Base-by-base conservation (phyloP, 2,329 filamentous ascomycete species). In the Nothophoma quercina region DNA sequence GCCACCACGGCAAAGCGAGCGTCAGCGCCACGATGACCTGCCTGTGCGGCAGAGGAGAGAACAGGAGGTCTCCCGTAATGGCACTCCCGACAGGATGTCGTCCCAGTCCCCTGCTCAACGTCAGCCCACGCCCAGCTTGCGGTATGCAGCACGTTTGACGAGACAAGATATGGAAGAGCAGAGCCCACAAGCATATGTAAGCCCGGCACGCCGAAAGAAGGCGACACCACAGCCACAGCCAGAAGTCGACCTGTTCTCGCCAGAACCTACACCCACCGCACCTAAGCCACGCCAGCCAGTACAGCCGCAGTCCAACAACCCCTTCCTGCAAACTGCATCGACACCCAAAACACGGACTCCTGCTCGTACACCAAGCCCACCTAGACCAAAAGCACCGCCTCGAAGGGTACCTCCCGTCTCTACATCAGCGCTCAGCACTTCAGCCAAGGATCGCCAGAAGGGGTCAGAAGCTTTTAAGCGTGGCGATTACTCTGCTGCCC, bases 381-480 rank as follows among this genome's bases (percentile, higher is more conserved):
- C 79, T 23, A 72, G 77, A 30, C 74, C 81, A 1, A 79, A 80
- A 41, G 78, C 77, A 8, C 80, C 83, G 25, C 73, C 80, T 30
- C 82, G 88, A 12, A 80, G 81, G 28, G 79, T 90, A 26, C 93
- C 93, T 1, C 70, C 82, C 1, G 79, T 96, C 10, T 87, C 90
- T 4, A 77, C 87, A 1, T 82, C 86, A 6, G 87, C 88, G 0
- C 80, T 97, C 15, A 84, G 88, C 58, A 85, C 85, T 4, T 96
- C 91, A 8, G 88, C 88, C n/a, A 83, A 85, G 38, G 85, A 95
- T 65, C 89, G 95, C 12, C 82, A 88, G 39, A 87, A 88, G 58
- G 95, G 93, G 15, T 91, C 92, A 8, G 88, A 89, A 45, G 90
- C 96, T 60, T 98, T 96, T 78, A 98, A 97, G 75, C 86, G 91